These are phyloP conservation scores for Cladophialophora psammophila DNA, from an alignment of 2,329 filamentous ascomycete genomes.

Conservation along the genomic window DNA sequence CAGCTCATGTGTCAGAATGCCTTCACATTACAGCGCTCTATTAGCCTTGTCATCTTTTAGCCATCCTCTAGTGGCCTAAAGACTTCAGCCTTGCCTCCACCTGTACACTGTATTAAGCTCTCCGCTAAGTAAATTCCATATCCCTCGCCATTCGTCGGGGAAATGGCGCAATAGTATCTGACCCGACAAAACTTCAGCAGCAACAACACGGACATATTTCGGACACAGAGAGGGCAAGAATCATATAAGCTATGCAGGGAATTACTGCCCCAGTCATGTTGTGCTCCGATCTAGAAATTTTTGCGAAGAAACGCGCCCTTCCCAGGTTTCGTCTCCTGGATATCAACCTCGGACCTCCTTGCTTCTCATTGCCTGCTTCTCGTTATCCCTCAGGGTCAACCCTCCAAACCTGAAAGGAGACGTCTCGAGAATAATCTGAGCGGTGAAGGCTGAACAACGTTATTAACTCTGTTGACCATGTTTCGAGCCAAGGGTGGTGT, in stretches of 20 bases:
- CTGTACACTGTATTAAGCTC: too few species aligned
- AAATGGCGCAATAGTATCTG: neutral
- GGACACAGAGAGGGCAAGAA: neutral
- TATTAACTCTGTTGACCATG: neutral
- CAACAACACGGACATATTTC: neutral
- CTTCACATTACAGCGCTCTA: neutral
- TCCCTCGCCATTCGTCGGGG: neutral
- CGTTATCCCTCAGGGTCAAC: neutral
- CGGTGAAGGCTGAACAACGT: neutral
- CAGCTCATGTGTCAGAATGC: too few species aligned
- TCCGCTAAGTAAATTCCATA: neutral
- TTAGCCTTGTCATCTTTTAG: neutral
- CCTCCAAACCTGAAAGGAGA: neutral
- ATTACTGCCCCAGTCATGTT: neutral
- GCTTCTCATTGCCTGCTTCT: neutral
- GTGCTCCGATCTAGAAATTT: neutral
- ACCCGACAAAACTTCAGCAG: neutral
- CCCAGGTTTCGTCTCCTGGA: neutral
- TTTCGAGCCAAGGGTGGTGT: neutral
- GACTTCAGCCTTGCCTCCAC: neutral
- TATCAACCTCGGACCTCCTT: too few species aligned
- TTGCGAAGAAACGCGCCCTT: neutral
- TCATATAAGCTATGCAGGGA: neutral
- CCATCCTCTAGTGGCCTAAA: neutral
- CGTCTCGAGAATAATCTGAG: too few species aligned